Evolutionary conservation across 2,329 filamentous ascomycete species (phyloP).

Genomic region (Colletotrichum zoysiae): DNA sequence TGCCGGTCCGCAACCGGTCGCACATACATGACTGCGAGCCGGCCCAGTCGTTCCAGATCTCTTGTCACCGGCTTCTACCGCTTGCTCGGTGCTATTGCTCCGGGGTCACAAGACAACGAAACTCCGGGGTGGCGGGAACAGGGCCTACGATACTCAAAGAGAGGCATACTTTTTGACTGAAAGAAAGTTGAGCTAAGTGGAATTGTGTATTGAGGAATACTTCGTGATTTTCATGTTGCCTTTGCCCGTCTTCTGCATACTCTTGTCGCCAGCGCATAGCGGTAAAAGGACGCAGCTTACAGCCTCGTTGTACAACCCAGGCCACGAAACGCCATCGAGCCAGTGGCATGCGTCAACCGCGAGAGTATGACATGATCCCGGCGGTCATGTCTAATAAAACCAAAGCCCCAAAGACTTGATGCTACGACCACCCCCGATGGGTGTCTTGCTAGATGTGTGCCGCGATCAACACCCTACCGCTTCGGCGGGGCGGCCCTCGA

Average conservation of each 20-base stretch:
- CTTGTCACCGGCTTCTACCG: background rate
- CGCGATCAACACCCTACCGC: constrained; percentile 40
- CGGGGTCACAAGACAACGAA: background rate
- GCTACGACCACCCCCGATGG: constrained; percentile 1
- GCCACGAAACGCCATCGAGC: background rate
- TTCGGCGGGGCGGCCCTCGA: constrained; percentile 51
- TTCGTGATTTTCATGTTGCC: background rate
- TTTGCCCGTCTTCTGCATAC: background rate
- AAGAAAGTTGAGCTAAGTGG: too few relatives aligned
- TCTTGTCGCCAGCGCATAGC: background rate
- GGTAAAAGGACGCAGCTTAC: background rate
- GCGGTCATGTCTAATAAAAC: background rate
- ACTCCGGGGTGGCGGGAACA: background rate
- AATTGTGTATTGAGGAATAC: background rate
- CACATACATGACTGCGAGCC: background rate
- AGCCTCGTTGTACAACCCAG: background rate
- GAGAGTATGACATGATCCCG: background rate
- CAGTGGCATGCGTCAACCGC: background rate
- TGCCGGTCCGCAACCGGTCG: background rate
- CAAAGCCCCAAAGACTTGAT: background rate
- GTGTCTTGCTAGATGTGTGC: background rate
- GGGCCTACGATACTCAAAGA: background rate
- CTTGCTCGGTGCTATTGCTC: background rate
- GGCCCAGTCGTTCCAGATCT: background rate
- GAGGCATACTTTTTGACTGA: too few relatives aligned